Evolutionary conservation across 495 filamentous ascomycete species (phyloP).

Genomic region (Penicillium chermesinum): DNA sequence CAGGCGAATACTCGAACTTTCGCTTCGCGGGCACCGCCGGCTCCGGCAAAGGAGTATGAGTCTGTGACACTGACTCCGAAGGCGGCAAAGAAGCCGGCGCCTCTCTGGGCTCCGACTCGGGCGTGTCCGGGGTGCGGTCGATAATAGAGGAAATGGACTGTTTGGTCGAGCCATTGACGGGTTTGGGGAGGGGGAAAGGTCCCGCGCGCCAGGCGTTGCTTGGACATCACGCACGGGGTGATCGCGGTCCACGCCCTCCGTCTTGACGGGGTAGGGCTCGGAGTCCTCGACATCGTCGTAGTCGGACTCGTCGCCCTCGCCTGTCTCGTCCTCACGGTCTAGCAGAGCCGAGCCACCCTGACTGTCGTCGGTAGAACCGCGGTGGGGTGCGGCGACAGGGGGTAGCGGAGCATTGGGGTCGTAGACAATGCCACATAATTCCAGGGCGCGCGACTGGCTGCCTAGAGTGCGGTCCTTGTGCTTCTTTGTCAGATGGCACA

Average conservation of each 20-base stretch:
- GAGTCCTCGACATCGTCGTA: constrained; percentile 28
- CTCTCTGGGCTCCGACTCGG: constrained; percentile 26
- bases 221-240: neutral
- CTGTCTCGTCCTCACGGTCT: constrained; percentile 27
- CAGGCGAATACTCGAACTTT: constrained; percentile 26
- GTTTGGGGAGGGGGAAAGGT: constrained; percentile 16
- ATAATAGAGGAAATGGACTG: constrained; percentile 46
- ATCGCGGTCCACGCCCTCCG: constrained; percentile 20
- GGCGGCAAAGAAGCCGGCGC: constrained; percentile 16
- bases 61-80: constrained; percentile 18
- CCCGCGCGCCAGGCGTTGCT: constrained; percentile 4
- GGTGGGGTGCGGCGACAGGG: constrained; percentile 30
- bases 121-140: constrained; percentile 32
- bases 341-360: constrained; percentile 22
- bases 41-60: constrained; percentile 16
- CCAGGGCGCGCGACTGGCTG: constrained; percentile 42
- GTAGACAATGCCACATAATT: constrained; percentile 42
- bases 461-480: constrained; percentile 46
- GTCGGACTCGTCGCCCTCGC: constrained; percentile 34
- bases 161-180: constrained; percentile 32
- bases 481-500: constrained; percentile 49
- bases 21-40: constrained; percentile 20
- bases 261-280: constrained; percentile 26
- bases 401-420: constrained; percentile 41
- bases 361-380: constrained; percentile 38